Evolutionary conservation across 495 filamentous ascomycete genomes (phyloP).

Genomic region (Penicillium dipodomyicola): DNA sequence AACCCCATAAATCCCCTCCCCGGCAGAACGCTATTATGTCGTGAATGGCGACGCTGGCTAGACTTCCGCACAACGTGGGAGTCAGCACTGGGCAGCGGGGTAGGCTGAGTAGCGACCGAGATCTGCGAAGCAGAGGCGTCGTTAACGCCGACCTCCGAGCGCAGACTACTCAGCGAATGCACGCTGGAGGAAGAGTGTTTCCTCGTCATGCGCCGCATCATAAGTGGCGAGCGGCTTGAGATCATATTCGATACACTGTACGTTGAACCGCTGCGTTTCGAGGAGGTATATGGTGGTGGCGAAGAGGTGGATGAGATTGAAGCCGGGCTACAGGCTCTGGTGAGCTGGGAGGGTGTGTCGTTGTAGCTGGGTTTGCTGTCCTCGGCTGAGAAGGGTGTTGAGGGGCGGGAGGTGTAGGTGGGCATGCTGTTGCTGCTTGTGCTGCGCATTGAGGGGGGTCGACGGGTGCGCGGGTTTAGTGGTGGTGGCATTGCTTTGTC

Average conservation of each 20-base stretch:
- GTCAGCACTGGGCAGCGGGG: conserved; percentile 4
- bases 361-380: conserved; percentile 22
- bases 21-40: conserved; percentile 23
- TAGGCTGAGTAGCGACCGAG: conserved; percentile 4
- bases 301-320: conserved; percentile 23
- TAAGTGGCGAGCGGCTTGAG: conserved; percentile 24
- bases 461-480: conserved; percentile 6
- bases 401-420: conserved; percentile 21
- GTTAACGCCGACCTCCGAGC: conserved; percentile 55
- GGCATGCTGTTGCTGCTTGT: conserved; percentile 30
- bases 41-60: conserved; percentile 22
- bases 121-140: conserved; percentile 7
- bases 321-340: conserved; percentile 23
- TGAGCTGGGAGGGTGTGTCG: conserved; percentile 19
- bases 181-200: conserved; percentile 64
- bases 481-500: conserved; percentile 25
- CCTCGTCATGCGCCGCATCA: conserved; percentile 30
- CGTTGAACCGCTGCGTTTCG: conserved; percentile 28
- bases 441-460: conserved; percentile 31
- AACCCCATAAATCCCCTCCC: conserved; percentile 40
- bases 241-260: conserved; percentile 31
- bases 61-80: conserved; percentile 15
- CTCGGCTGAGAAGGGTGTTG: conserved; percentile 20
- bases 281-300: conserved; percentile 14
- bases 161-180: conserved; percentile 59